A percentile compares a stretch with the other conserved stretches of the same genome.
Evolutionary conservation across 179 eudicot species (phyloP).

Genomic region (Silene coronaria): DNA sequence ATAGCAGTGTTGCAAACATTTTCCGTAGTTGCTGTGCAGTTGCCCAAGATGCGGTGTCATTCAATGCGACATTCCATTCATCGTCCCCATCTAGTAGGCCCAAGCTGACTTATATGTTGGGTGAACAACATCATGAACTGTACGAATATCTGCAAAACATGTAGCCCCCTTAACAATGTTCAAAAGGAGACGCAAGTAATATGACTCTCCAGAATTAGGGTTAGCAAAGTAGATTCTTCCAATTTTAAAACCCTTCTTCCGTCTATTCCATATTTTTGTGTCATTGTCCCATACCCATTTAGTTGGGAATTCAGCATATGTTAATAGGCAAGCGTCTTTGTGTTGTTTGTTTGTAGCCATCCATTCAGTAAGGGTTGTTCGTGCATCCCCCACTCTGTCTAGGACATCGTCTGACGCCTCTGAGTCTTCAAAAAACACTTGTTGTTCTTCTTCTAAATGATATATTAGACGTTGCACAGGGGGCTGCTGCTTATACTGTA

Average conservation of each 20-base stretch:
- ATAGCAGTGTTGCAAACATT: constrained; percentile 3
- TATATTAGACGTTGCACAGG: neutral
- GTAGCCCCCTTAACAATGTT: constrained; percentile 5
- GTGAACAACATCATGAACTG: neutral
- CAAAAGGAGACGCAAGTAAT: neutral
- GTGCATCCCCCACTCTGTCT: neutral
- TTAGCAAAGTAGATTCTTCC: neutral
- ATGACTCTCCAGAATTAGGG: neutral
- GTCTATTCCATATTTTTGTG: neutral
- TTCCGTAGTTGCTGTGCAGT: neutral
- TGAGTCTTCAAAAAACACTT: neutral
- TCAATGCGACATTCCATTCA: neutral
- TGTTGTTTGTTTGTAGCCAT: neutral
- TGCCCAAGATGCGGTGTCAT: neutral
- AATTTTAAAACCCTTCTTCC: neutral
- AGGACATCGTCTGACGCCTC: neutral
- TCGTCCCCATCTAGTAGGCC: neutral
- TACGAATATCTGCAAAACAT: constrained; percentile 3
- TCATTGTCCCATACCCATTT: constrained; percentile 8
- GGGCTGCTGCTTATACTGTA: neutral
- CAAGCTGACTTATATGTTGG: neutral
- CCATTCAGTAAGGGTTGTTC: constrained; percentile 10
- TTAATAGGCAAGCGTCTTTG: neutral
- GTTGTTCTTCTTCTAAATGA: neutral
- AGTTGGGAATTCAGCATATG: constrained; percentile 14